Percentiles rank a stretch among this genome's conserved stretches.
These are phyloP conservation scores for Lipomyces yarrowii DNA, from an alignment of 1,139 yeast species.

Conservation along the genomic window DNA sequence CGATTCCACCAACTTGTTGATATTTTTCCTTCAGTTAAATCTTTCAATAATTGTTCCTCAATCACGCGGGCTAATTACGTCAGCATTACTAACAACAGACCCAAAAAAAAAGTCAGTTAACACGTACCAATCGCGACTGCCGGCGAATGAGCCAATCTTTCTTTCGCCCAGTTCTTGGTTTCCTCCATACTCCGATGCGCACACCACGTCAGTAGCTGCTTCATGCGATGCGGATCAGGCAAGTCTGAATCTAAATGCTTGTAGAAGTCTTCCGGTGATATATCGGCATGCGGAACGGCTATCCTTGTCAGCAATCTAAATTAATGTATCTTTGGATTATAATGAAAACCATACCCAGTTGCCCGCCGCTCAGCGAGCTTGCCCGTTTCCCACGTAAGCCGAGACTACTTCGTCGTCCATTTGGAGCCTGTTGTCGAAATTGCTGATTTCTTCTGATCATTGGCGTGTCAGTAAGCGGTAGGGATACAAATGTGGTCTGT, in stretches of 20 bases:
- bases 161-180: constrained; percentile 35
- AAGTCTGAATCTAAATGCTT: constrained; percentile 62
- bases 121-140: constrained; percentile 43
- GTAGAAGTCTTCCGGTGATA: constrained; percentile 58
- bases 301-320: neutral
- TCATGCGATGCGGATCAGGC: constrained; percentile 75
- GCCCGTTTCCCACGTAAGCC: constrained; percentile 65
- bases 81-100: neutral
- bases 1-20: constrained; percentile 69
- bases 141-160: constrained; percentile 45
- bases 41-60: constrained; percentile 64
- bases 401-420: constrained; percentile 40
- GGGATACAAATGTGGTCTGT: constrained; percentile 37
- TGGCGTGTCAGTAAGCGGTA: constrained; percentile 50
- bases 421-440: constrained; percentile 40
- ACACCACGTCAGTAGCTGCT: constrained; percentile 72
- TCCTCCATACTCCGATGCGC: constrained; percentile 53
- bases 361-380: constrained; percentile 76
- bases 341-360: constrained; percentile 38
- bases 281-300: constrained; percentile 69
- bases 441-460: constrained; percentile 47
- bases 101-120: neutral
- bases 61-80: constrained; percentile 55
- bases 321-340: constrained; percentile 16
- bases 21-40: constrained; percentile 59